These are phyloP conservation scores for Fusarium sp. DNA, from an alignment of 2,329 filamentous ascomycete genomes.

Conservation along the genomic window DNA sequence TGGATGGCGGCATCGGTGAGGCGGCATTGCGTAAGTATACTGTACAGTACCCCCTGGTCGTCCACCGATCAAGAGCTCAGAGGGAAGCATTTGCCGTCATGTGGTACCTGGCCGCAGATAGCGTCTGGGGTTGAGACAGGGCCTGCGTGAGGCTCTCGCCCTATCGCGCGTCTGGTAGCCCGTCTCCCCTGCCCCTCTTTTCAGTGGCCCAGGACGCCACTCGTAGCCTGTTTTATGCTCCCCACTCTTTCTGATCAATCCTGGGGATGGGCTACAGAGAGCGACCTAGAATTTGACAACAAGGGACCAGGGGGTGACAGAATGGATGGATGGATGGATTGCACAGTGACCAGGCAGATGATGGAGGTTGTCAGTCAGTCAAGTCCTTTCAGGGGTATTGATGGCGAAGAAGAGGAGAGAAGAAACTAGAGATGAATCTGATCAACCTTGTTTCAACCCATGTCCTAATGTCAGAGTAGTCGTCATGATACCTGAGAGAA, in stretches of 20 bases:
- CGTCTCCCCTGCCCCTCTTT: constrained; percentile 9
- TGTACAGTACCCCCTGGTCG: neutral
- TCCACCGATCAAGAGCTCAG: constrained; percentile 7
- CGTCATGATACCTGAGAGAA: neutral
- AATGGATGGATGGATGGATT: neutral
- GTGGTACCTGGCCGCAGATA: constrained; percentile 41
- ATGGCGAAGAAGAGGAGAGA: neutral
- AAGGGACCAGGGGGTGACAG: constrained; percentile 4
- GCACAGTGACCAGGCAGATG: constrained; percentile 1
- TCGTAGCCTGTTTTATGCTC: constrained; percentile 10
- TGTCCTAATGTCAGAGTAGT: neutral
- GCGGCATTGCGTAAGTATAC: constrained; percentile 32
- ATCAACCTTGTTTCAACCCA: neutral
- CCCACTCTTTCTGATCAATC: constrained; percentile 38
- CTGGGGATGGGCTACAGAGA: constrained; percentile 24
- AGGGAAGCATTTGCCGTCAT: constrained; percentile 28
- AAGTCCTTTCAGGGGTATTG: neutral
- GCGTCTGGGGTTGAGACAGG: constrained; percentile 30
- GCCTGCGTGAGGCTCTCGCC: constrained; percentile 20
- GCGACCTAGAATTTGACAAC: constrained; percentile 4
- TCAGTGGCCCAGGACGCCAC: constrained; percentile 17
- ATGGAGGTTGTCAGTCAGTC: neutral
- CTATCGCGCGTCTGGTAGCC: constrained; percentile 32
- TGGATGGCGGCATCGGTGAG: constrained; percentile 43
- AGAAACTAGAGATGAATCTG: neutral